Evolutionary conservation across 2,329 filamentous ascomycete genomes (phyloP), one percentile per base, ranked within the genome.

Genomic region (Aureobasidium musti): DNA sequence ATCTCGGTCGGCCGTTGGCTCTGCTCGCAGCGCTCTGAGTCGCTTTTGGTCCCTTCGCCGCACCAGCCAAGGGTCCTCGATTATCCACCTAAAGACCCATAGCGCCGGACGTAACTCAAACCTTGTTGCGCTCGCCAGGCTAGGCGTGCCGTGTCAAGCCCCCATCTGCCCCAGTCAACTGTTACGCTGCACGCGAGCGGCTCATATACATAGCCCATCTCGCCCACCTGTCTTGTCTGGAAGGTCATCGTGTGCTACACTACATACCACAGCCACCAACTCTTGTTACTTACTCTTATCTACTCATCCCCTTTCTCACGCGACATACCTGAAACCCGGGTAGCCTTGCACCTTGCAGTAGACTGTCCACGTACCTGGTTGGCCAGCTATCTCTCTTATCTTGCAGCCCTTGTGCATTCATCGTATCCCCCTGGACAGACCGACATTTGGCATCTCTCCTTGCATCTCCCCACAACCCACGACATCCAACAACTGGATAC

Each of bases 211-310:
- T 64, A 64, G 49, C 47, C 47, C 59, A 61, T 39, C 35, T 43
- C 49, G 49, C 61, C 61, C 61, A 53, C 61, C 61, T 50, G 47
- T 33, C 61, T 49, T 54, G 47, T 33, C 35, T 5, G 33, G 49
- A 64, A 64, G 37, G 61, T 41, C 61, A 64, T 64, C 61, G 61
- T 64, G 61, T 64, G 61, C 61, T 63, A 64, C 61, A 53, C 45
- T 43, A 50, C 45, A 52, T 52, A 64, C 49, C 61, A 39, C 59
- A 63, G 47, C 59, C 47, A 63, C 59, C 61, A 53, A 39, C 47
- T 64, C 45, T 35, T 64, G 35, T 45, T 45, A 54, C 45, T 35
- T 45, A 64, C 49, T 64, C 61, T 64, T 54, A 64, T 64, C 61
- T 47, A 49, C 43, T 49, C 56, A n/a, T 61, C 57, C 57, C 14